Percentiles rank a stretch among this genome's conserved stretches.
Conservation (phyloP, 2,329 filamentous ascomycete genomes). For the Aspergillus neotritici region DNA sequence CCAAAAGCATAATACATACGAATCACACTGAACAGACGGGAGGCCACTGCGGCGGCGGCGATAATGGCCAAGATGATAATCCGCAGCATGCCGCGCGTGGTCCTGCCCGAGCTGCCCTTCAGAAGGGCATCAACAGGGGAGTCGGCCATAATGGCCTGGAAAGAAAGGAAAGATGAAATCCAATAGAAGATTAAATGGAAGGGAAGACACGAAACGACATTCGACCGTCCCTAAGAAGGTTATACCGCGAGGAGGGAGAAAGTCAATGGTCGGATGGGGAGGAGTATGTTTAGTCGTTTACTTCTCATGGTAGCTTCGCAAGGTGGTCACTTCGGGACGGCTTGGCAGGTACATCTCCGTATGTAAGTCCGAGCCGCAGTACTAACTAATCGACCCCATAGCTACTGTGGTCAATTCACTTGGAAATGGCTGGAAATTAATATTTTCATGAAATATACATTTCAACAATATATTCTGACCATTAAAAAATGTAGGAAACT, state of each 20-base stretch:
- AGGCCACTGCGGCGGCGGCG: constrained; percentile 83
- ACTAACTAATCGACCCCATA: too few species aligned
- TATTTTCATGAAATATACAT: too few species aligned
- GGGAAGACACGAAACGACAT: constrained; percentile 12
- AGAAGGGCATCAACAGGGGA: constrained; percentile 55
- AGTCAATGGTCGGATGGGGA: constrained; percentile 15
- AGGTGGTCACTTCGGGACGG: constrained; percentile 38
- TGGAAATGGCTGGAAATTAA: too few species aligned
- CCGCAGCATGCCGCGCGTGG: constrained; percentile 76
- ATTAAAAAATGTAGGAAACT: too few species aligned
- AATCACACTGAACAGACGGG: constrained; percentile 96
- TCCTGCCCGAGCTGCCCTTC: constrained; percentile 72
- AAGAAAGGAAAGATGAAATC: constrained; percentile 25
- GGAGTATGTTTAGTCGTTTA: too few species aligned
- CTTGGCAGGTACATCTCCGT: constrained; percentile 28
- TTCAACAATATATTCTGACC: too few species aligned
- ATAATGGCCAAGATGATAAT: constrained; percentile 88
- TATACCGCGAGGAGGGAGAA: constrained; percentile 17
- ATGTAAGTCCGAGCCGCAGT: not conserved
- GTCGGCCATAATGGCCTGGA: constrained; percentile 42
- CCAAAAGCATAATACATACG: constrained; percentile 54
- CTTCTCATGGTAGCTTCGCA: constrained; percentile 26
- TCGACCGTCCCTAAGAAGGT: constrained; percentile 10
- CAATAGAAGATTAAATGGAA: constrained; percentile 23
- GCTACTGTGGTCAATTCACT: too few species aligned